Base-by-base conservation (phyloP, 1,139 yeast species). In the Geotrichum klebahnii region DNA sequence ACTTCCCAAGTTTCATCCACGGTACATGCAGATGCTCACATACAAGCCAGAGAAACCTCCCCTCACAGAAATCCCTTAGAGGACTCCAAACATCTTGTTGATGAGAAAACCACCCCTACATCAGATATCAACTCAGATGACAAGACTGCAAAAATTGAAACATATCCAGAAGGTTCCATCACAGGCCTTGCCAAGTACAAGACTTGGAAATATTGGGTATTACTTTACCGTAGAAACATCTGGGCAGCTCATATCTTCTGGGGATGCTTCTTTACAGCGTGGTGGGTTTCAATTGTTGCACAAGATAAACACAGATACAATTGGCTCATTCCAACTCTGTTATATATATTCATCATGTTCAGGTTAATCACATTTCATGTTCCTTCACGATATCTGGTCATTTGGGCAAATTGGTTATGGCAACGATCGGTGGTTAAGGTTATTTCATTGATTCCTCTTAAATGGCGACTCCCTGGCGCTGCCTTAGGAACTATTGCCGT, bases 251-350 rank as follows among this genome's bases (percentile, higher is more conserved):
- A 59, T 44, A 37, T 66, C 3, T 56, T 67, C 37, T 44, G 63
- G 39, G 69, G 66, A 3, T 43, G 56, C 23, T 76, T 80, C 57
- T 79, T 80, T 70, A 80, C 85, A 2, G 73, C 81, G 2, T 80
- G 84, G 84, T 80, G 84, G 84, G 62, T 80, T 35, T 75, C 82
- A 12, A 78, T 80, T 49, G 49, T 80, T 28, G 75, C 73, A 50
- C 84, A 79, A 61, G 63, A 73, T 4, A 72, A 72, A 57, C 77
- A 75, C 46, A 70, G 84, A 57, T 77, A 66, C 58, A 61, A 74
- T 57, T 80, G 85, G 85, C 74, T 80, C 61, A 78, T 81, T 59
- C 85, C 84, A 32, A 79, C 84, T 3, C 64, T 79, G 34, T 60
- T 80, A 41, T 80, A 79, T 77, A 70, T 76, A 35, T 68, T 72